Evolutionary conservation across 2,329 filamentous ascomycete species (phyloP).

Genomic region (Botrytis byssoidea): DNA sequence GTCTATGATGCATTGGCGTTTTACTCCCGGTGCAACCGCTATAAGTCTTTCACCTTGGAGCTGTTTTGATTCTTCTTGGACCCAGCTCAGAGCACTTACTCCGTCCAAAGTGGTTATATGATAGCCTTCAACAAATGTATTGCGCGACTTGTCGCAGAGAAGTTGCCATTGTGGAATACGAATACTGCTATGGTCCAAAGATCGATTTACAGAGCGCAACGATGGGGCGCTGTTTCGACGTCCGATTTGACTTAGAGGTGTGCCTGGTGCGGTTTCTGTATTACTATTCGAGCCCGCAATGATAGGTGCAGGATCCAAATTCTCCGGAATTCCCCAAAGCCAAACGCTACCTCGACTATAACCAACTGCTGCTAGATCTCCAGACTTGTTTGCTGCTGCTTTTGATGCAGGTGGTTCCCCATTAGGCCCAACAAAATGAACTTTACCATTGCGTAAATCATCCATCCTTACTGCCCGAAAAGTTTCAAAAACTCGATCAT

Average conservation of each 20-base stretch:
- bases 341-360: conserved; percentile 69
- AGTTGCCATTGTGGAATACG: conserved; percentile 66
- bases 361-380: conserved; percentile 70
- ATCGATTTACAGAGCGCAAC: conserved; percentile 30
- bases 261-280: conserved; percentile 34
- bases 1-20: conserved; percentile 51
- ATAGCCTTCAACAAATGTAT: conserved; percentile 67
- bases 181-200: conserved; percentile 27
- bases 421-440: conserved; percentile 73
- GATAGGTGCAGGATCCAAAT: conserved; percentile 59
- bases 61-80: conserved; percentile 53
- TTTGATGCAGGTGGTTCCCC: conserved; percentile 63
- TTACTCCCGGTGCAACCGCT: conserved; percentile 70
- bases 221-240: conserved; percentile 38
- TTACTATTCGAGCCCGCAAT: conserved; percentile 38
- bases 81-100: conserved; percentile 70
- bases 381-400: conserved; percentile 65
- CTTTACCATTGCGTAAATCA: conserved; percentile 71
- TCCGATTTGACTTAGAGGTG: conserved; percentile 30
- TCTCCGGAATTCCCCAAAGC: conserved; percentile 75
- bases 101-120: conserved; percentile 65
- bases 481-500: conserved; percentile 72
- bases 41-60: conserved; percentile 58
- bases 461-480: conserved; percentile 76
- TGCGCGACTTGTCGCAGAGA: conserved; percentile 63